These are phyloP conservation scores for Fusarium torreyae DNA, from an alignment of 2,329 filamentous ascomycete species.

Conservation along the genomic window DNA sequence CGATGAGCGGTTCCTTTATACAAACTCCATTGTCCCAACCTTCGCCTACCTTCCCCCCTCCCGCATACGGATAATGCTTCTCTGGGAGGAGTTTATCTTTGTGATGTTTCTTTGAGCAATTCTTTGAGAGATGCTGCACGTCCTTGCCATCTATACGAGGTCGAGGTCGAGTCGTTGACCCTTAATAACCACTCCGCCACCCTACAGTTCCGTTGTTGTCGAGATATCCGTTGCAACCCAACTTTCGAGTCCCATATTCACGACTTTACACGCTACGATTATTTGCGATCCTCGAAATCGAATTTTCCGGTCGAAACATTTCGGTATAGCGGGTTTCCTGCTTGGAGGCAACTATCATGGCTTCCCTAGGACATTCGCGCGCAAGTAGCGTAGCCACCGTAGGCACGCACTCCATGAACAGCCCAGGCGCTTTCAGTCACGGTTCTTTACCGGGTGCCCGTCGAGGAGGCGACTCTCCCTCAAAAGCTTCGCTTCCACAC, in stretches of 20 bases:
- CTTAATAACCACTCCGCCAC: conserved; percentile 40
- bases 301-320: conserved; percentile 27
- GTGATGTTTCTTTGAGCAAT: conserved; percentile 23
- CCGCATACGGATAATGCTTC: conserved; percentile 27
- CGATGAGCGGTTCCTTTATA: conserved; percentile 42
- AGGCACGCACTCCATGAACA: conserved; percentile 52
- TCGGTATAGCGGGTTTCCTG: conserved; percentile 19
- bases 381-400: conserved; percentile 48
- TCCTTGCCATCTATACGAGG: conserved; percentile 22
- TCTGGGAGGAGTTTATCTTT: conserved; percentile 24
- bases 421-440: conserved; percentile 51
- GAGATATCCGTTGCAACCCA: conserved; percentile 25
- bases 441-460: conserved; percentile 50
- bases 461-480: conserved; percentile 49
- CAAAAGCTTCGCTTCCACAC: conserved; percentile 62
- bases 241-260: conserved; percentile 9
- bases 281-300: conserved; percentile 8
- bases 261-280: conserved; percentile 3
- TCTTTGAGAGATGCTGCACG: conserved; percentile 37
- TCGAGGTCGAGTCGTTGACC: conserved; percentile 35
- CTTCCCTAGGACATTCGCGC: conserved; percentile 49
- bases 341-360: conserved; percentile 39
- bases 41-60: conserved; percentile 2
- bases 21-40: conserved; percentile 33
- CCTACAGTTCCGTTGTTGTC: conserved; percentile 25